A percentile compares a stretch with the other conserved stretches of the same genome.
Evolutionary conservation across 2,329 filamentous ascomycete species (phyloP).

Genomic region (Claviceps capensis): DNA sequence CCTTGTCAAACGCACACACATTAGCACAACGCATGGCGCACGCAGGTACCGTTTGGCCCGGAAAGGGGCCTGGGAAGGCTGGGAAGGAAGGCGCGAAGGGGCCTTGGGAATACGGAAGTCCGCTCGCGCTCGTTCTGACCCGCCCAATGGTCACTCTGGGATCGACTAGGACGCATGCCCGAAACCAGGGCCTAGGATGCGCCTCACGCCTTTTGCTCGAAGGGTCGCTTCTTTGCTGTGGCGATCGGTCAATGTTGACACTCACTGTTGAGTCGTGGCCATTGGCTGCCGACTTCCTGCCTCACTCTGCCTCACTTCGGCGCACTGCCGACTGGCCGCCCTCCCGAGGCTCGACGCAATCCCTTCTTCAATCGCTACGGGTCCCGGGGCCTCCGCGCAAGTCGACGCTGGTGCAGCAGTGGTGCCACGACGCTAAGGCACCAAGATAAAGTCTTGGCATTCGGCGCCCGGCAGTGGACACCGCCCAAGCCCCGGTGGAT

Average conservation of each 20-base stretch:
- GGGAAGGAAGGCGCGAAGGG: neutral
- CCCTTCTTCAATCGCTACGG: neutral
- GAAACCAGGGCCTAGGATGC: no score
- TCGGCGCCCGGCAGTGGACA: neutral
- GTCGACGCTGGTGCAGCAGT: neutral
- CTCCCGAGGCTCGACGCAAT: no score
- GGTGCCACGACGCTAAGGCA: neutral
- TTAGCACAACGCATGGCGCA: conserved; percentile 1
- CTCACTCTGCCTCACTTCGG: no score
- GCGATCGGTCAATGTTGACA: no score
- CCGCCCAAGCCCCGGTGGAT: neutral
- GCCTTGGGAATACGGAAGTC: neutral
- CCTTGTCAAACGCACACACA: neutral
- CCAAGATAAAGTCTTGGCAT: neutral
- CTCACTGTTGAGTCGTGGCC: no score
- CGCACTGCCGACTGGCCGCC: no score
- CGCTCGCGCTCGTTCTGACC: no score
- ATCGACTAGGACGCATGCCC: no score
- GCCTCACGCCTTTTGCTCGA: no score
- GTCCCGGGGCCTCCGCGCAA: neutral
- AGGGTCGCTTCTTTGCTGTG: no score
- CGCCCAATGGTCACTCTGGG: no score
- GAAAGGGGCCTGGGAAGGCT: neutral
- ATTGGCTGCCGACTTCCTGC: no score
- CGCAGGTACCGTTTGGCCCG: conserved; percentile 1